A percentile compares a stretch with the other conserved stretches of the same genome.
Conservation (phyloP, 164 flowering plant species). For the Piper betle region DNA sequence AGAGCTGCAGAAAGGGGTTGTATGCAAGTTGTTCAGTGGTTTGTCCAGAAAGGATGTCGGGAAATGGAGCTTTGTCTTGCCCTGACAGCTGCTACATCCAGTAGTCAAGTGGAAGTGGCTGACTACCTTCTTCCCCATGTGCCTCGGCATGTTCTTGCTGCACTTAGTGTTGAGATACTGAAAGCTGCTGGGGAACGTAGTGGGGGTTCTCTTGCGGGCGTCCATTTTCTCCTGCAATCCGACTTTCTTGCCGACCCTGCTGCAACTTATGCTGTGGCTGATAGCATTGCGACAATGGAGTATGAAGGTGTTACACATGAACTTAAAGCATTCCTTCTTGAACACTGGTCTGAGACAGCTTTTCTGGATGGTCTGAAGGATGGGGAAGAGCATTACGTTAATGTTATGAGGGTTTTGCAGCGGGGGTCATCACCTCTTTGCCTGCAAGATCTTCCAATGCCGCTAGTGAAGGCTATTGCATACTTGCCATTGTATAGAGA, state of each 20-base stretch:
- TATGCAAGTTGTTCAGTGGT: constrained; percentile 86
- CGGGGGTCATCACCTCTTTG: constrained; percentile 58
- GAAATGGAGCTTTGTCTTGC: constrained; percentile 98
- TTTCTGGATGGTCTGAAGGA: constrained; percentile 41
- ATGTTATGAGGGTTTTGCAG: constrained; percentile 41
- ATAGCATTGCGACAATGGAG: constrained; percentile 69
- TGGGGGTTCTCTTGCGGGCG: constrained; percentile 81
- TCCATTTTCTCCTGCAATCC: constrained; percentile 66
- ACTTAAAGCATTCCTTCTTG: constrained; percentile 47
- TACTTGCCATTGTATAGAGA: constrained; percentile 82
- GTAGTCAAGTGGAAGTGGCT: constrained; percentile 69
- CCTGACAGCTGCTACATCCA: constrained; percentile 87
- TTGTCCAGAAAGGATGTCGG: constrained; percentile 69
- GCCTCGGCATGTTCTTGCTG: constrained; percentile 77
- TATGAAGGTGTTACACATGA: constrained; percentile 72
- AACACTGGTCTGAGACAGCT: constrained; percentile 87
- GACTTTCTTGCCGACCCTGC: constrained; percentile 72
- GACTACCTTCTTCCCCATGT: constrained; percentile 84
- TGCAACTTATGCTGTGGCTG: constrained; percentile 84
- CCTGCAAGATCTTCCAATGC: constrained; percentile 59
- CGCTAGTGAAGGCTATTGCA: constrained; percentile 55
- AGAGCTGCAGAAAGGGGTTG: constrained; percentile 95
- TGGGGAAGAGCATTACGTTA: constrained; percentile 55
- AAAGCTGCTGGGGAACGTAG: constrained; percentile 96
- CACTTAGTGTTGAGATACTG: constrained; percentile 85